Base-by-base conservation (phyloP, 2,329 filamentous ascomycete species). In the Beauveria pseudobassiana region DNA sequence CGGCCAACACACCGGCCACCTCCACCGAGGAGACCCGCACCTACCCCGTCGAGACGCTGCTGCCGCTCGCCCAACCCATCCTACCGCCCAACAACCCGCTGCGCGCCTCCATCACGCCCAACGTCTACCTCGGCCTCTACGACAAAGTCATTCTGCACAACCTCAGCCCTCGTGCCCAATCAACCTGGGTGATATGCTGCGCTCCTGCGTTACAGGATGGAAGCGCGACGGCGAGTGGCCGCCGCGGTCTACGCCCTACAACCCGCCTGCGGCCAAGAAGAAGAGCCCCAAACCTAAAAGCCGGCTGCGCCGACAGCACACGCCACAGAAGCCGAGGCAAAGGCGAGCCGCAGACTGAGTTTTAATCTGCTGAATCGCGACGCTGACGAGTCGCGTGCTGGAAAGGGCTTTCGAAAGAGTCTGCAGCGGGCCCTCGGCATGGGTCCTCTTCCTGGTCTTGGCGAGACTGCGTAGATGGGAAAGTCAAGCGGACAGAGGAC, bases 161-260 rank as follows among this genome's bases (percentile, higher is more conserved):
- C 43, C 83, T 95, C 90, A 91, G 3, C 93, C 93, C 0, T 88
- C 89, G 1, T 90, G 96, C 18, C 93, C 93, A 3, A 89, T 97
- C 69, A 97, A 96, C 68, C 82, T 98, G 0, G 78, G 82, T 34
- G 91, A 96, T 68, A 87, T 97, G 77, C 85, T 90, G 24, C 83
- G 86, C 10, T 86, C 90, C 14, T 89, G 93, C 66, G 92, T 98
- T 1, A 82, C 88, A 30, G 93, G 93, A 49, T 97, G 93, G 93
- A 96, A 96, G 74, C 83, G 90, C 46, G 91, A 95, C 68, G 93
- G 92, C 18, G 91, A 96, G 73, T 98, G 93, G 93, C 93, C 93
- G 5, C 91, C 20, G 69, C 81, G 52, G 67, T 78, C 51, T 78
- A 83, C 69, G 72, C 80, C 64, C 76, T 61, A 75, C 67, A 59